Conservation (phyloP, 2,329 filamentous ascomycete genomes). For the Apiospora saccharicola region DNA sequence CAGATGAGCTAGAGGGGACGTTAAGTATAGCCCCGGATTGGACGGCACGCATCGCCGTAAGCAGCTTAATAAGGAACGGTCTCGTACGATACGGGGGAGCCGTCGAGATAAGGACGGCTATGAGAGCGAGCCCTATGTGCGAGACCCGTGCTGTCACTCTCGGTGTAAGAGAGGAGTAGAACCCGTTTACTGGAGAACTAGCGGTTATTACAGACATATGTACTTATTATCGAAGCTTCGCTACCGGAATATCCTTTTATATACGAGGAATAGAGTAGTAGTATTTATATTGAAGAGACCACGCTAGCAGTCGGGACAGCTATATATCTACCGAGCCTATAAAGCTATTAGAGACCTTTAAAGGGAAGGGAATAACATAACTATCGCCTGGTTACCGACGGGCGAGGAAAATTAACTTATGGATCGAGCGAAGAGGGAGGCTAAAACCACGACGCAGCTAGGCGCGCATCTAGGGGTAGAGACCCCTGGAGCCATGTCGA, state of each 20-base stretch:
- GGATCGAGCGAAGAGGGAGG: constrained; percentile 23
- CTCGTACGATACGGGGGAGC: constrained; percentile 18
- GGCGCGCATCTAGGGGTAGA: background rate
- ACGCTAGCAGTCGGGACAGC: constrained; percentile 23
- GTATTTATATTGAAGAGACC: constrained; percentile 13
- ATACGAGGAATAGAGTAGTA: constrained; percentile 26
- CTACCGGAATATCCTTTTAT: constrained; percentile 5
- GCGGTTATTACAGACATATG: constrained; percentile 9
- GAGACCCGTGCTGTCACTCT: background rate
- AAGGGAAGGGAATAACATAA: constrained; percentile 23
- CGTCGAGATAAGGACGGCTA: background rate
- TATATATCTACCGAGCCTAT: constrained; percentile 19
- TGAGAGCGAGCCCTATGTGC: background rate
- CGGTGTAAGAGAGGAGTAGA: constrained; percentile 17
- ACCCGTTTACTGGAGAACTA: constrained; percentile 27
- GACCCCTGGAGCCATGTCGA: constrained; percentile 24
- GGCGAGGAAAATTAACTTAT: constrained; percentile 19
- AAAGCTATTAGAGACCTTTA: background rate
- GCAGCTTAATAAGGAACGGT: constrained; percentile 18
- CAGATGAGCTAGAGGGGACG: background rate
- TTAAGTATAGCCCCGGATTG: background rate
- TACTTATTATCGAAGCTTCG: background rate
- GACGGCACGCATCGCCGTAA: constrained; percentile 20
- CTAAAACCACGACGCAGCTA: constrained; percentile 10
- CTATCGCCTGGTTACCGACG: constrained; percentile 13